Percentiles rank a stretch among this genome's conserved stretches.
Conservation (phyloP, 805 yeast genomes). For the Dipodascus albidus region DNA sequence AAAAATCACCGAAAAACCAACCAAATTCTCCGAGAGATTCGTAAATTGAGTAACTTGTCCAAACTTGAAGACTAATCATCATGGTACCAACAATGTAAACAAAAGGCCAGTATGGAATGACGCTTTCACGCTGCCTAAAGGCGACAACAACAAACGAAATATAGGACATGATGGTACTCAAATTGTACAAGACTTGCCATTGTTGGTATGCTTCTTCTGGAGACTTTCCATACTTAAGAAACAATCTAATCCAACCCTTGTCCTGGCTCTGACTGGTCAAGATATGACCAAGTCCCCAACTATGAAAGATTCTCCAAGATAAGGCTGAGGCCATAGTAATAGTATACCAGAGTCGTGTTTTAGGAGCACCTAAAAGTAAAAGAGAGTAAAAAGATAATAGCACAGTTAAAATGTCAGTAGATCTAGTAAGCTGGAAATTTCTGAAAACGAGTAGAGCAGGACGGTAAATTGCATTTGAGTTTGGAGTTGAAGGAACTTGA, state of each 20-base stretch:
- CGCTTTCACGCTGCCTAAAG: slow-evolving; percentile 17
- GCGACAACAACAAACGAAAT: slow-evolving; percentile 34
- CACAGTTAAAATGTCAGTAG: slow-evolving; percentile 43
- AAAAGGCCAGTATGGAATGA: slow-evolving; percentile 33
- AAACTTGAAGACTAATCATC: slow-evolving; percentile 46
- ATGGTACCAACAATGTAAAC: slow-evolving; percentile 48
- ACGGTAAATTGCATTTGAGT: neutral
- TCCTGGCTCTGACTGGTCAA: slow-evolving; percentile 47
- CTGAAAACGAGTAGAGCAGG: slow-evolving; percentile 41
- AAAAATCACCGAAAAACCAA: slow-evolving; percentile 87
- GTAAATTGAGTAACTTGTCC: slow-evolving; percentile 60
- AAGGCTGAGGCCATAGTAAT: slow-evolving; percentile 31
- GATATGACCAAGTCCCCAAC: slow-evolving; percentile 38
- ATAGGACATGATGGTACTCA: slow-evolving; percentile 43
- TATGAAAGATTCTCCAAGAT: slow-evolving; percentile 37
- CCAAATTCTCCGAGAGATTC: slow-evolving; percentile 71
- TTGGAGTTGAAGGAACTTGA: neutral
- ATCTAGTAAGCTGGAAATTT: slow-evolving; percentile 52
- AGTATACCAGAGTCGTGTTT: slow-evolving; percentile 20
- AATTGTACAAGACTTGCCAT: slow-evolving; percentile 59
- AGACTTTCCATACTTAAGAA: slow-evolving; percentile 52
- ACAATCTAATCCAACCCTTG: slow-evolving; percentile 54
- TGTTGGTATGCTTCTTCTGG: slow-evolving; percentile 56
- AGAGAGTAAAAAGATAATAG: slow-evolving; percentile 34
- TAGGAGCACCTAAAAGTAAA: slow-evolving; percentile 23